Evolutionary conservation across 352 stramenopile species (phyloP), one percentile per base, ranked within the genome.

Genomic region (Pythium folliculosum): DNA sequence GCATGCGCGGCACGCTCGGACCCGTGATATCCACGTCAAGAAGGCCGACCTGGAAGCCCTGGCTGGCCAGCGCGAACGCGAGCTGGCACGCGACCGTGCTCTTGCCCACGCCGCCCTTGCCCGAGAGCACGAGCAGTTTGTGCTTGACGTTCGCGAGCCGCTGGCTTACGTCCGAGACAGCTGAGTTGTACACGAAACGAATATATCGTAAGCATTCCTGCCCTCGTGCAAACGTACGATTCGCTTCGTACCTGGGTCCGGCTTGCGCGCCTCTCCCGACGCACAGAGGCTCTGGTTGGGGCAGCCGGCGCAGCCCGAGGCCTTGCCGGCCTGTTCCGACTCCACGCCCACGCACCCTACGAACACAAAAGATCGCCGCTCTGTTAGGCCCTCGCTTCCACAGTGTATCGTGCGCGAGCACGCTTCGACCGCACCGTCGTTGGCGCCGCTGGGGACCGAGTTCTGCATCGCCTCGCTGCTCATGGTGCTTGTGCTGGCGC

Each of bases 11-110:
- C 27, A 99, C 96, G 57, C 94, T 99, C 1, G 98, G 98, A 6
- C 98, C 98, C 59, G 97, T 99, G 52, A 99, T 99, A 76, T 99
- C 98, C 17, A 99, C 92, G 76, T 99, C 98, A 32, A 99, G 74
- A 21, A 99, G 82, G 10, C 98, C 98, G n/a, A 97, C 90, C 59
- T 98, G 93, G 70, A 96, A 97, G 21, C 97, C 97, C 63, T 97
- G 85, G 12, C 83, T 76, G 0, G 97, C 96, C 16, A 99, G 80
- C 0, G 94, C 91, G 73, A 99, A 99, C 16, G 97, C 97, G 16
- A 99, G 76, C 77, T 99, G 98, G 56, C 95, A 98, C 16, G 96
- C 93, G n/a, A 99, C 84, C 0, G 98, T 99, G 48, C 89, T 98
- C 84, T 99, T 99, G 38, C 98, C 98, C 5, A 99, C 98, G 58